Evolutionary conservation across 2,329 filamentous ascomycete genomes (phyloP), one percentile per base, ranked within the genome.

Genomic region (Didymella sp.): DNA sequence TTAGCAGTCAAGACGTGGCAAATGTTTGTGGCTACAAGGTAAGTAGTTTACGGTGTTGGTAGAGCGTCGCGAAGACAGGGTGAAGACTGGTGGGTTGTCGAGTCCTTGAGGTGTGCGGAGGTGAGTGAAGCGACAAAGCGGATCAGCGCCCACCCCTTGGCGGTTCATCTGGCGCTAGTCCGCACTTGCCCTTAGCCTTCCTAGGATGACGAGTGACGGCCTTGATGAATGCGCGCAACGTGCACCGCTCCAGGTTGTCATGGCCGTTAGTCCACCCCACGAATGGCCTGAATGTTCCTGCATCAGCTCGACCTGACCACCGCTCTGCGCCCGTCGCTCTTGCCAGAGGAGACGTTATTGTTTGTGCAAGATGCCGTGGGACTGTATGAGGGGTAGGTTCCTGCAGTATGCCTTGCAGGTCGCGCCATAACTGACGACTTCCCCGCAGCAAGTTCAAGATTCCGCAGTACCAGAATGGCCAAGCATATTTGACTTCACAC

Each of bases 291-390:
- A 84, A 98, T 98, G 94, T 96, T 96, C 86, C 84, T 97, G 84
- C 94, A 96, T 84, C 87, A 90, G 70, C 85, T 98, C 77, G 94
- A 99, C 80, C 86, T 99, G 72, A 99, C 95, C 56, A 96, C 94
- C 80, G 95, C 95, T 74, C 86, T 97, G 74, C 90, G 95, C 83
- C 95, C 95, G 70, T 90, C 89, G 60, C 89, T 97, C 75, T 85
- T 96, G 66, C 90, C 92, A 72, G 95, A 97, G 82, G 95, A 99
- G 84, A 90, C 91, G 67, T 83, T 98, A 51, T 85, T 99, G 58
- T 98, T 96, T 79, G 94, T 99, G 56, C 94, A 98, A 81, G 93
- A 98, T 83, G 93, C 92, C 76, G 93, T 99, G 70, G 95, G 95
- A 67, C 83, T 99, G 60, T 99, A 99, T 80, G 92, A 98, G 84